Percentiles rank a stretch among this genome's conserved stretches.
Conservation (phyloP, 192 early-diverging fungal species). For the Backusella parvicylindrica region DNA sequence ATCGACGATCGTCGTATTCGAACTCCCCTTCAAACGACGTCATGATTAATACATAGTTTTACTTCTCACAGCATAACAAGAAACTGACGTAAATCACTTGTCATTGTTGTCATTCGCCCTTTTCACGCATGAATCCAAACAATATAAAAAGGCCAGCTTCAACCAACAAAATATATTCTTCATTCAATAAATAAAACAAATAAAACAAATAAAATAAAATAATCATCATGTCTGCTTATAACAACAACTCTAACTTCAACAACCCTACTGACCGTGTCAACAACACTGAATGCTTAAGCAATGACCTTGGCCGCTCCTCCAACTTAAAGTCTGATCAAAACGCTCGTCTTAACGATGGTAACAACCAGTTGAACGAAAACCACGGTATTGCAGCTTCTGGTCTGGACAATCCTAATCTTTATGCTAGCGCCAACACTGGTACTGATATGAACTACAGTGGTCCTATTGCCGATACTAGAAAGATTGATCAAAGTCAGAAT, state of each 20-base stretch:
- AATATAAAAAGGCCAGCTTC: slow-evolving; percentile 1
- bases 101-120: neutral
- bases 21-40: neutral
- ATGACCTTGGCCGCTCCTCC: neutral
- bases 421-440: neutral
- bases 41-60: neutral
- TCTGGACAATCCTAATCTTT: neutral
- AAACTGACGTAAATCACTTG: neutral
- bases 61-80: neutral
- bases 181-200: neutral
- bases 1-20: neutral
- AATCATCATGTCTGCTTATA: slow-evolving; percentile 10
- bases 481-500: neutral
- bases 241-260: slow-evolving; percentile 6
- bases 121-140: neutral
- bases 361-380: slow-evolving; percentile 6
- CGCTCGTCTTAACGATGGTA: neutral
- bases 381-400: slow-evolving; percentile 13
- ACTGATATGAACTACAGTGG: slow-evolving; percentile 3
- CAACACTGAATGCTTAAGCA: neutral
- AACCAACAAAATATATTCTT: neutral
- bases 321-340: neutral
- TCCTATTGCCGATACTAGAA: slow-evolving; percentile 4
- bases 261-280: neutral
- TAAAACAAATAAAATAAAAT: neutral